A percentile compares a stretch with the other conserved stretches of the same genome.
These are phyloP conservation scores for Verbena officinalis DNA, from an alignment of 257 asterid species.

Conservation along the genomic window DNA sequence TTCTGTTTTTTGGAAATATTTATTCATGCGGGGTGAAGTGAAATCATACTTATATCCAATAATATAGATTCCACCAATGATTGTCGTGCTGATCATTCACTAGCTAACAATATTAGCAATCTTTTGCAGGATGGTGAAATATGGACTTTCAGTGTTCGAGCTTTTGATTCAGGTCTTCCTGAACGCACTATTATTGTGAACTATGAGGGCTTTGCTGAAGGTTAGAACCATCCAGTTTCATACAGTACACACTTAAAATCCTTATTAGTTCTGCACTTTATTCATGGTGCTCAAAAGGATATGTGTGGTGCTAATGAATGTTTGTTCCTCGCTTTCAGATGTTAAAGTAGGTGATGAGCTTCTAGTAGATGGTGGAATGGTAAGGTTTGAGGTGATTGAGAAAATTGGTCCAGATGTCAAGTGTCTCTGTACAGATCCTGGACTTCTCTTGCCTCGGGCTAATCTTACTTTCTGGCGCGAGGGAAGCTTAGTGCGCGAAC, in stretches of 20 bases:
- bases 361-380: constrained; percentile 99
- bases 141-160: constrained; percentile 97
- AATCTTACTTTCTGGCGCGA: constrained; percentile 96
- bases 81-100: background rate
- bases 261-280: constrained; percentile 12
- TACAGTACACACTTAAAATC: background rate
- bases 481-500: constrained; percentile 94
- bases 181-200: constrained; percentile 79
- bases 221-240: constrained; percentile 39
- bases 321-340: constrained; percentile 50
- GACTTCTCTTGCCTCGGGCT: constrained; percentile 94
- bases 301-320: constrained; percentile 16
- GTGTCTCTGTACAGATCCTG: constrained; percentile 95
- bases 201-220: constrained; percentile 98
- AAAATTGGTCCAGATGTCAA: constrained; percentile 98
- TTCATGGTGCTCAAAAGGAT: constrained; percentile 13
- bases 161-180: constrained; percentile 75
- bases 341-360: constrained; percentile 90
- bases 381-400: constrained; percentile 95
- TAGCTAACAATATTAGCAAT: background rate
- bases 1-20: background rate
- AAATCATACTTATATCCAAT: background rate
- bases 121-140: constrained; percentile 86
- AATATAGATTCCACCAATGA: background rate
- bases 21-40: background rate